phyloP scores from a whole-genome alignment of 768 basidiomycete species.

The Russula ochroleuca region DNA sequence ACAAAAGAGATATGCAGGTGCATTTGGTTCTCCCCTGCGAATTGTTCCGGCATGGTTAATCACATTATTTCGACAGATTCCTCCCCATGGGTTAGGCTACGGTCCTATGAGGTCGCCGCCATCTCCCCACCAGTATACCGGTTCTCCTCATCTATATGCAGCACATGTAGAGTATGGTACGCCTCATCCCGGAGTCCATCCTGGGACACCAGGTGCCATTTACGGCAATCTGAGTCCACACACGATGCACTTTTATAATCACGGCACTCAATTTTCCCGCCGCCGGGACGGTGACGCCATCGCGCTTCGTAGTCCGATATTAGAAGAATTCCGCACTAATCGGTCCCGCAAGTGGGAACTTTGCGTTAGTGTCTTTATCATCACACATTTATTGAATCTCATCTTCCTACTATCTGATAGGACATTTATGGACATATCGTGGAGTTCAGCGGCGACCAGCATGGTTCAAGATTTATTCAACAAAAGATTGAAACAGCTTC shows the following conservation, averaged over 20 bases:
- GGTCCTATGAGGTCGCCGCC: constrained; percentile 41
- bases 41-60: constrained; percentile 37
- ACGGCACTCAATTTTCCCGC: constrained; percentile 42
- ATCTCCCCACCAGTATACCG: constrained; percentile 38
- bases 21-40: constrained; percentile 13
- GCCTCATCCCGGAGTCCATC: constrained; percentile 41
- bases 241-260: constrained; percentile 30
- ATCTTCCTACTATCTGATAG: constrained; percentile 39
- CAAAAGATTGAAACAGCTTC: constrained; percentile 73
- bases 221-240: constrained; percentile 37
- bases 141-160: constrained; percentile 36
- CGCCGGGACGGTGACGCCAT: constrained; percentile 40
- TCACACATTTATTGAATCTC: background rate
- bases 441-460: constrained; percentile 92
- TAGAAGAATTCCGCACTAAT: constrained; percentile 84
- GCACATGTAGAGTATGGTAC: constrained; percentile 46
- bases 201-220: constrained; percentile 33
- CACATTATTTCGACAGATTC: constrained; percentile 45
- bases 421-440: constrained; percentile 81
- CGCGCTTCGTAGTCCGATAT: constrained; percentile 58
- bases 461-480: constrained; percentile 98
- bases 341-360: constrained; percentile 80
- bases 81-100: constrained; percentile 41
- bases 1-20: constrained; percentile 58
- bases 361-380: constrained; percentile 36